Evolutionary conservation across 352 stramenopile species (phyloP), one percentile per base, ranked within the genome.

Genomic region (Phytopythium boreale): DNA sequence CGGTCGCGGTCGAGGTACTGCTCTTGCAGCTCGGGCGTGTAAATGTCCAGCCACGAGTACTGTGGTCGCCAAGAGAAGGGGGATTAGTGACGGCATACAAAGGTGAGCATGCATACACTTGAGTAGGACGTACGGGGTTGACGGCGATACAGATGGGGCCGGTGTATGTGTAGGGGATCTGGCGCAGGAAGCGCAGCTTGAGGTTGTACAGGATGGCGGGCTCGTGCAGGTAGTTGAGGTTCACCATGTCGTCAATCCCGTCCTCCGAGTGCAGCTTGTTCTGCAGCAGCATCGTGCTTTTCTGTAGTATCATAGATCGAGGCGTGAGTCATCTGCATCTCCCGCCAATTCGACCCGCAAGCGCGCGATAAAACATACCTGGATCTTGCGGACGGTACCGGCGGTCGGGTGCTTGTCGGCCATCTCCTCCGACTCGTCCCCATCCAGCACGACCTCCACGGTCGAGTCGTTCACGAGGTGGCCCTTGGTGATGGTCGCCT

Each of bases 91-190:
- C 39, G 15, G 2, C 3, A 12, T 46, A 19, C 14, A 1, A 51
- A 56, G 31, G 24, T 22, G 27, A 51, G 8, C 27, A 31, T 46
- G 51, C 20, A 31, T 27, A 37, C 11, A 53, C 14, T 24, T 6
- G 4, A 66, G 39, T 27, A 49, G 29, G 22, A 90, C 87, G 70
- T 93, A 95, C 87, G 41, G 96, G 97, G 73, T 99, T 99, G 36
- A 99, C 93, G 26, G 97, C 96, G 64, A 99, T 98, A 69, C 98
- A 95, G 77, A 99, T 98, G 26, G 98, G 89, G 46, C 96, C 96
- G 22, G 97, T 98, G 71, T 97, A 97, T 51, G 96, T 99, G 82
- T 99, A 99, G 0, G 96, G 96, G 67, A 96, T 88, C 57, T 90
- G 77, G 57, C 76, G 75, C 66, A 95, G 77, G 72, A 96, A 97